phyloP scores from a whole-genome alignment of 305 asterid species.

The Andrographis paniculata region DNA sequence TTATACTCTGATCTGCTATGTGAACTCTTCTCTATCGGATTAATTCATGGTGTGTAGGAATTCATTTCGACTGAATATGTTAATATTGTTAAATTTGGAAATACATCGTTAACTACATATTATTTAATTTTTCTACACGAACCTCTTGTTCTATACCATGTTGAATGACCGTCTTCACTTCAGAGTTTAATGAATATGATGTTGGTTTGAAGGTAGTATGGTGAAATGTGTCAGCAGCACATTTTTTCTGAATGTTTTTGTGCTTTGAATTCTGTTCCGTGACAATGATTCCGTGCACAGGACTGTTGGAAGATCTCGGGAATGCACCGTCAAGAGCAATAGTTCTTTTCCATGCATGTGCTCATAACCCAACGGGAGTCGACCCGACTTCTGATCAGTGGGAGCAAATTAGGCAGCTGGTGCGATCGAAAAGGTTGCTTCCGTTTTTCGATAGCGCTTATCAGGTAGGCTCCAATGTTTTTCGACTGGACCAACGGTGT shows the following conservation, averaged over 20 bases:
- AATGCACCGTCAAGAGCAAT: slow-evolving; percentile 63
- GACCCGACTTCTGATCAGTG: slow-evolving; percentile 75
- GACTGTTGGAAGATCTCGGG: slow-evolving; percentile 64
- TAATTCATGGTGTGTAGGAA: too few species aligned
- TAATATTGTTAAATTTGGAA: too few species aligned
- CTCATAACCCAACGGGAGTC: slow-evolving; percentile 90
- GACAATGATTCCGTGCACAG: slow-evolving; percentile 25
- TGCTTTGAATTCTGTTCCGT: not conserved
- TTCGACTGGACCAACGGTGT: slow-evolving; percentile 2
- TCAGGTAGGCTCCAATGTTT: slow-evolving; percentile 37
- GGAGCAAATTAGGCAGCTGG: slow-evolving; percentile 64
- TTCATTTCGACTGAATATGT: too few species aligned
- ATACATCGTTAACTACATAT: too few species aligned
- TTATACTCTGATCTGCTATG: not conserved
- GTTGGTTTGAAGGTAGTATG: not conserved
- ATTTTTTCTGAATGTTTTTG: not conserved
- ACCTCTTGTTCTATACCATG: too few species aligned
- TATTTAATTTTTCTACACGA: too few species aligned
- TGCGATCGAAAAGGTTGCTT: slow-evolving; percentile 56
- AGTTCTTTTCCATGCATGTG: slow-evolving; percentile 84
- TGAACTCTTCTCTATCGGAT: not conserved
- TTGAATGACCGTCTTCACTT: not conserved
- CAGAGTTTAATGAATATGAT: not conserved
- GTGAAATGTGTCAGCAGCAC: slow-evolving; percentile 1
- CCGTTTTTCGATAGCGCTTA: slow-evolving; percentile 91